Conservation (phyloP, 768 basidiomycete species). For the Lactifluus pinguis region DNA sequence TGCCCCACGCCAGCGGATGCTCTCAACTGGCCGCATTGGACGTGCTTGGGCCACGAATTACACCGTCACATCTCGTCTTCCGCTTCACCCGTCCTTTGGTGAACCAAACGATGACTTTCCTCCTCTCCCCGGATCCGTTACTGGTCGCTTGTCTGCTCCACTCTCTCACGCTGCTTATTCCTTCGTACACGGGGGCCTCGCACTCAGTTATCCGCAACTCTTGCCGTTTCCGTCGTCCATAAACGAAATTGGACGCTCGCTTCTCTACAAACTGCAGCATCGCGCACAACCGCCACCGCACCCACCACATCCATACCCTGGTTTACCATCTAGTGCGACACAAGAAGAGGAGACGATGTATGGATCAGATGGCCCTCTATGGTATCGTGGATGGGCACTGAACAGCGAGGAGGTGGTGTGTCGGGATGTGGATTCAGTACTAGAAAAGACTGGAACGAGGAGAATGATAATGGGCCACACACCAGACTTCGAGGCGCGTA, state of each 20-base stretch:
- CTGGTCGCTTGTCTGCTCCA: conserved; percentile 24
- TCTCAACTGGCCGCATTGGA: conserved; percentile 72
- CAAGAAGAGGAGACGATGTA: conserved; percentile 65
- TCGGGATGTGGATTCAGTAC: conserved; percentile 56
- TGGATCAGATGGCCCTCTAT: conserved; percentile 70
- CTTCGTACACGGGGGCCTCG: conserved; percentile 90
- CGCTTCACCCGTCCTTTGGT: conserved; percentile 64
- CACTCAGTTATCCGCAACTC: conserved; percentile 64
- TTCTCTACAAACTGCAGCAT: conserved; percentile 67
- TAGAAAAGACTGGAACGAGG: conserved; percentile 68
- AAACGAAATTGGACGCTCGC: conserved; percentile 60
- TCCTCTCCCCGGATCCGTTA: conserved; percentile 34
- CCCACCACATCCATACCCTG: conserved; percentile 69
- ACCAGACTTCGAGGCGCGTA: conserved; percentile 65
- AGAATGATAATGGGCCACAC: conserved; percentile 97
- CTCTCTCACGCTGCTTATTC: conserved; percentile 77
- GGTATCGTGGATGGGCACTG: conserved; percentile 93
- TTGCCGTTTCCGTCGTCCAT: conserved; percentile 78
- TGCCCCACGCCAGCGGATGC: conserved; percentile 58
- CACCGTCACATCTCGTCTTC: conserved; percentile 70
- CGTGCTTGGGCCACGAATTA: conserved; percentile 82
- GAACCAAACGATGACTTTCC: conserved; percentile 48
- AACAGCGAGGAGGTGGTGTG: conserved; percentile 65
- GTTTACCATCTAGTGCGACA: conserved; percentile 58
- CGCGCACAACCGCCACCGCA: conserved; percentile 62